Percentiles rank a stretch among this genome's conserved stretches.
Evolutionary conservation across 73 alveolate genomes (phyloP).

Genomic region (Stentor coeruleus): DNA sequence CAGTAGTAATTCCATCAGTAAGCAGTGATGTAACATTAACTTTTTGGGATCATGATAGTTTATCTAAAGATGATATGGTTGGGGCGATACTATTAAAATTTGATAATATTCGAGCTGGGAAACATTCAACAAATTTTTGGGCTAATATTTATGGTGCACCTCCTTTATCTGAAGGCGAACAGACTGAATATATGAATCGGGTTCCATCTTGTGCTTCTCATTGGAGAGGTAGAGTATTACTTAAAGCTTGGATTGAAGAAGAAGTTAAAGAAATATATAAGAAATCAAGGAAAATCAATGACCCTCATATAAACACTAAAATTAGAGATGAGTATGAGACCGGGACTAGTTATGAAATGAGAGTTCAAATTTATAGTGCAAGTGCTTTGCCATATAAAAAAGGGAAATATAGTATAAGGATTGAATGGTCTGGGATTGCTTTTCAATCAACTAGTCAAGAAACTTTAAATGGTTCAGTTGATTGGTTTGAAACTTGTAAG

Average conservation of each 20-base stretch:
- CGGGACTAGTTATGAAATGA: conserved; percentile 33
- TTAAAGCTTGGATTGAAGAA: conserved; percentile 51
- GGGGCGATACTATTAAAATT: conserved; percentile 12
- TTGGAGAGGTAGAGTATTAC: conserved; percentile 80
- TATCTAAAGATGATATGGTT: conserved; percentile 14
- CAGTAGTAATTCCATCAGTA: not conserved
- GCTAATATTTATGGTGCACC: conserved; percentile 78
- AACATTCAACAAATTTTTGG: conserved; percentile 40
- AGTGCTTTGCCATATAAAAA: conserved; percentile 21
- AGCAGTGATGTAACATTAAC: not conserved
- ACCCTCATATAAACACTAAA: conserved; percentile 19
- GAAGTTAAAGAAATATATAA: conserved; percentile 53
- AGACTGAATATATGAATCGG: conserved; percentile 60
- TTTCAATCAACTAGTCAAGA: conserved; percentile 27
- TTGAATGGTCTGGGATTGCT: conserved; percentile 22
- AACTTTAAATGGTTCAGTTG: conserved; percentile 27
- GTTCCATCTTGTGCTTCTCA: conserved; percentile 70
- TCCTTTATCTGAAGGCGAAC: conserved; percentile 49
- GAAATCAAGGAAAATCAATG: conserved; percentile 33
- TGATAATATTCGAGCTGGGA: conserved; percentile 16
- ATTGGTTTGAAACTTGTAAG: conserved; percentile 32
- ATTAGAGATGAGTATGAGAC: conserved; percentile 38
- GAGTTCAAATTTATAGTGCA: conserved; percentile 22
- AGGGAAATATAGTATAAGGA: conserved; percentile 12
- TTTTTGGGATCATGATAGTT: conserved; percentile 25